phyloP scores from a whole-genome alignment of 768 basidiomycete genomes.

The Tulasnella sp. region DNA sequence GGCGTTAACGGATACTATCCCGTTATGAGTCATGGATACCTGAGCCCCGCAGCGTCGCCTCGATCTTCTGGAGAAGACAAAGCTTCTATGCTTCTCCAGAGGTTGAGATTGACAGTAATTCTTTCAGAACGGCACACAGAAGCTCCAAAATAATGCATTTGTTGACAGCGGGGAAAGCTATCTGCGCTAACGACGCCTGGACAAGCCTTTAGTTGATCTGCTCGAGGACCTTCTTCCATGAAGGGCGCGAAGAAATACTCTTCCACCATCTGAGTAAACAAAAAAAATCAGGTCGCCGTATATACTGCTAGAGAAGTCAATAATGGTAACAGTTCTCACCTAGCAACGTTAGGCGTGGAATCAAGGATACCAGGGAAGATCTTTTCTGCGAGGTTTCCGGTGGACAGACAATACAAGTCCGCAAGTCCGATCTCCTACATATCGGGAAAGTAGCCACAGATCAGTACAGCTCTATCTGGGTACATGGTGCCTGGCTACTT shows the following conservation, averaged over 20 bases:
- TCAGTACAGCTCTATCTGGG: neutral
- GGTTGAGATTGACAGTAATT: no score
- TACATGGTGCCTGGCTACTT: neutral
- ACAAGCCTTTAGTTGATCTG: neutral
- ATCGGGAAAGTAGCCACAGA: neutral
- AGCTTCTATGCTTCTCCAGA: no score
- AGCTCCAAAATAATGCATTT: no score
- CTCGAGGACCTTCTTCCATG: conserved; percentile 10
- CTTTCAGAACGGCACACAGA: no score
- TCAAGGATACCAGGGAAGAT: neutral
- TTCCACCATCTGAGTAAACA: conserved; percentile 8
- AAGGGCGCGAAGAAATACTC: neutral
- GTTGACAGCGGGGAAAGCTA: no score
- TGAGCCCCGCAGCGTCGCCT: no score
- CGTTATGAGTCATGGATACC: no score
- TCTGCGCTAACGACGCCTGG: no score
- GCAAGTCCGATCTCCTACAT: neutral
- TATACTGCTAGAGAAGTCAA: neutral
- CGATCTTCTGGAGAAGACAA: no score
- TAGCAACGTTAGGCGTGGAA: neutral
- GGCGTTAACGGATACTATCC: no score
- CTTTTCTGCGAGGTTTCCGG: conserved; percentile 2
- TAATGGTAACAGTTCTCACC: neutral
- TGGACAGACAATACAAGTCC: conserved; percentile 16
- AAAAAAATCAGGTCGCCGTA: neutral